Conservation (phyloP, 345 rosid genomes). For the Citrus australasica region DNA sequence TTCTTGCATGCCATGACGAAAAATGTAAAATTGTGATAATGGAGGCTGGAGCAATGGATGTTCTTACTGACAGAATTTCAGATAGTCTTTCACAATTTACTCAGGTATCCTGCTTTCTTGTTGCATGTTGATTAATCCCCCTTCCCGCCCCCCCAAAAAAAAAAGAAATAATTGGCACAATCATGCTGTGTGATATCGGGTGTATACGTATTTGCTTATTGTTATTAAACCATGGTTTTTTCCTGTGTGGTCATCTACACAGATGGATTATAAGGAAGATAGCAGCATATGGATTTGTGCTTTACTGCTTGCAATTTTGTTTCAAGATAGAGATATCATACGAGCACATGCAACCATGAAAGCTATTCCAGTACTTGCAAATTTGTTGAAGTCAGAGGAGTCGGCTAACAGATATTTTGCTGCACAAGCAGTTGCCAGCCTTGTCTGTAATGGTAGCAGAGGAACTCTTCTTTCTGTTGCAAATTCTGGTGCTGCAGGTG, state of each 20-base stretch:
- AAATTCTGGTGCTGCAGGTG: conserved; percentile 93
- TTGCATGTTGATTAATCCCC: neutral
- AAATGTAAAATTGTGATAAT: conserved; percentile 69
- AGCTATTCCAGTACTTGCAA: conserved; percentile 82
- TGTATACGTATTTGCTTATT: neutral
- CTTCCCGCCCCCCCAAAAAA: neutral
- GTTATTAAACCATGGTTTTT: conserved; percentile 14
- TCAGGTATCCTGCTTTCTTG: conserved; percentile 56
- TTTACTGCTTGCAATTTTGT: conserved; percentile 81
- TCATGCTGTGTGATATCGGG: neutral
- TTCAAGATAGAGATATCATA: conserved; percentile 96
- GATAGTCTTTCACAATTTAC: conserved; percentile 49
- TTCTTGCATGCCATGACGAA: conserved; percentile 90
- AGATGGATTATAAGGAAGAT: conserved; percentile 88
- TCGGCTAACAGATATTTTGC: conserved; percentile 87
- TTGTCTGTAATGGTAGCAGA: conserved; percentile 96
- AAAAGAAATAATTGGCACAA: neutral
- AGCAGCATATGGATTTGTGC: conserved; percentile 93
- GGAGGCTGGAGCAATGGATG: conserved; percentile 95
- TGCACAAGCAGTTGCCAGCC: conserved; percentile 90
- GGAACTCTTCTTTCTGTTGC: conserved; percentile 98
- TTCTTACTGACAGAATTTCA: conserved; percentile 73
- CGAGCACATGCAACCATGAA: conserved; percentile 88
- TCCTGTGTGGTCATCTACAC: conserved; percentile 30
- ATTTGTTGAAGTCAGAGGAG: conserved; percentile 91